phyloP scores from a whole-genome alignment of 345 rosid genomes.

The Salix exigua region DNA sequence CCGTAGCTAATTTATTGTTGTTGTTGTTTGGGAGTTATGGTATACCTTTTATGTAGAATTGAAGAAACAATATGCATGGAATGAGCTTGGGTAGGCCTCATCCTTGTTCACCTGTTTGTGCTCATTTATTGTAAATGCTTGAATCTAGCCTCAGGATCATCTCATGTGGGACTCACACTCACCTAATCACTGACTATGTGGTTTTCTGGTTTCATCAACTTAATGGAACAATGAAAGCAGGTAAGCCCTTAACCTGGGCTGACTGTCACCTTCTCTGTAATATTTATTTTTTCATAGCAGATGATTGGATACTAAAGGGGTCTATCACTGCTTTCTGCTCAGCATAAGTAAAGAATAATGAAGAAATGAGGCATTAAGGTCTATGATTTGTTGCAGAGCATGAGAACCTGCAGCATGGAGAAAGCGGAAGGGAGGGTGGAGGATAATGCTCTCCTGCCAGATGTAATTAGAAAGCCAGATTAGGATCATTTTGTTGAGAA shows the following conservation, averaged over 20 bases:
- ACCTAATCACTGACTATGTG: background rate
- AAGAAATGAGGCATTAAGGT: background rate
- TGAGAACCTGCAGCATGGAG: conserved; percentile 15
- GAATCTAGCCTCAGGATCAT: no score
- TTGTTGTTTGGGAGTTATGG: no score
- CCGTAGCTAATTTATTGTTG: no score
- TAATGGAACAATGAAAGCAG: conserved; percentile 46
- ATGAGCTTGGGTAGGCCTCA: no score
- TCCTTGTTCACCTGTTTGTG: no score
- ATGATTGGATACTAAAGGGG: conserved; percentile 19
- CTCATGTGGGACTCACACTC: background rate
- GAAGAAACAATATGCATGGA: no score
- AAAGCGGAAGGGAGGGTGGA: conserved; percentile 25
- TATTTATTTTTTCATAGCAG: conserved; percentile 12
- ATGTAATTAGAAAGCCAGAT: conserved; percentile 15
- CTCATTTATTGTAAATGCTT: no score
- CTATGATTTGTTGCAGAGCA: conserved; percentile 17
- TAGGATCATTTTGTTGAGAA: conserved; percentile 34
- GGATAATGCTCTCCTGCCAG: conserved; percentile 12
- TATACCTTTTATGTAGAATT: no score
- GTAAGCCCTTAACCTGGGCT: conserved; percentile 28
- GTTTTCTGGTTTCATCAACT: background rate
- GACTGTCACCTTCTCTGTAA: conserved; percentile 4
- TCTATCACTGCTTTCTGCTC: conserved; percentile 26
- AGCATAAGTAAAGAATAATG: conserved; percentile 29